A percentile compares a stretch with the other conserved stretches of the same genome.
Conservation (phyloP, 2,329 filamentous ascomycete species). For the Nemania bipapillata region DNA sequence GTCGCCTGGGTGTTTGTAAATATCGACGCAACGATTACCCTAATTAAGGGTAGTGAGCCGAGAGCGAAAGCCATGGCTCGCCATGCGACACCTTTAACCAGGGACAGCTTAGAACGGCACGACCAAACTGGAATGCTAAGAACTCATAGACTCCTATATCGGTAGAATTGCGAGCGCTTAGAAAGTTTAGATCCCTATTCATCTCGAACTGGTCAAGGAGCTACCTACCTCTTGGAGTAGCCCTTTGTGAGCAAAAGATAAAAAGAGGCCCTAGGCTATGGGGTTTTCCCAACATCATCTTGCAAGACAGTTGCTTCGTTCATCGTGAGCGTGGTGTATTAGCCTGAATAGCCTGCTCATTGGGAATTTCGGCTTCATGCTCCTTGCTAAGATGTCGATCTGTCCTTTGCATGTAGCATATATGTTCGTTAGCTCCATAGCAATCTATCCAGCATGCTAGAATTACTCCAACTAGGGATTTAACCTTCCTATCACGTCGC, state of each 20-base stretch:
- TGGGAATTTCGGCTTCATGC: constrained; percentile 24
- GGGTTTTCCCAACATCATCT: not conserved
- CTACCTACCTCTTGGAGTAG: not conserved
- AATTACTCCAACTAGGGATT: constrained; percentile 36
- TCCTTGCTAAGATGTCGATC: constrained; percentile 29
- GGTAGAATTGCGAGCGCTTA: not conserved
- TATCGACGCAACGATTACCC: not conserved
- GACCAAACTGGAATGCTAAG: not conserved
- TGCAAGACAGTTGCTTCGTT: not conserved
- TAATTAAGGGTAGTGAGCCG: not conserved
- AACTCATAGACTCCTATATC: not conserved
- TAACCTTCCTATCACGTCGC: constrained; percentile 45
- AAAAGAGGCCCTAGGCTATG: not conserved
- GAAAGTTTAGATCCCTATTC: not conserved
- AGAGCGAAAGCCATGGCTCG: not conserved
- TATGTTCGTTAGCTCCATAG: constrained; percentile 23
- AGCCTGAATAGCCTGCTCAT: constrained; percentile 31
- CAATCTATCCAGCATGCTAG: constrained; percentile 37
- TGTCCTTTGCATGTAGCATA: constrained; percentile 7
- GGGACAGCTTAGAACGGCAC: not conserved
- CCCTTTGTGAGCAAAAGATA: not conserved
- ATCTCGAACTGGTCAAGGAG: not conserved
- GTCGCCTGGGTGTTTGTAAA: not conserved
- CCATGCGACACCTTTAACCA: not conserved
- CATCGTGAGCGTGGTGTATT: constrained; percentile 15